phyloP scores from a whole-genome alignment of 2,329 filamentous ascomycete genomes.

The Bipolaris victoriae region DNA sequence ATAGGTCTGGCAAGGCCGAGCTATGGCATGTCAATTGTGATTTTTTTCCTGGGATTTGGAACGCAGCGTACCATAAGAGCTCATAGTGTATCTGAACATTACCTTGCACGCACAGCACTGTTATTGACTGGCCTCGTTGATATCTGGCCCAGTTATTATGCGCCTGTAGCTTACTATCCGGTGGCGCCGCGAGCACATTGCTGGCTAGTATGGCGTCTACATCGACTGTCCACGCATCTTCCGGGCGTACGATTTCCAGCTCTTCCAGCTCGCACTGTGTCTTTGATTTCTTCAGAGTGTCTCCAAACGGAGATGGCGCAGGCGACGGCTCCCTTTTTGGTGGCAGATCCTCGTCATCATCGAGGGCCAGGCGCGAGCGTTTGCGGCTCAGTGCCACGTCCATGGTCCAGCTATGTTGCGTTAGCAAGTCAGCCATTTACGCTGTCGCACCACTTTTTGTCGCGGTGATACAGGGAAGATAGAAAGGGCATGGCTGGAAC shows the following conservation, averaged over 20 bases:
- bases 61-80: constrained; percentile 38
- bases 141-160: constrained; percentile 40
- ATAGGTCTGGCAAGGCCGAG: constrained; percentile 37
- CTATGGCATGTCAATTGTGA: constrained; percentile 20
- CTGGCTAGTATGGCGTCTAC: constrained; percentile 39
- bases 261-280: constrained; percentile 47
- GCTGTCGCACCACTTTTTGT: neutral
- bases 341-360: constrained; percentile 33
- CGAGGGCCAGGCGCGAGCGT: constrained; percentile 40
- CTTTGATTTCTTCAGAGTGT: constrained; percentile 44
- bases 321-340: constrained; percentile 30
- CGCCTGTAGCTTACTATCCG: constrained; percentile 24
- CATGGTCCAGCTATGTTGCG: constrained; percentile 35
- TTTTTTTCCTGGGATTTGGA: neutral
- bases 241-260: constrained; percentile 34
- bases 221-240: constrained; percentile 45
- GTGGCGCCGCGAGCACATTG: constrained; percentile 27
- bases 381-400: constrained; percentile 40
- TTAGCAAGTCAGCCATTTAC: constrained; percentile 28
- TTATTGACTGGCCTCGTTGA: constrained; percentile 22
- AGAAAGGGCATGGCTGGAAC: constrained; percentile 10
- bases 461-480: neutral
- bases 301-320: constrained; percentile 24
- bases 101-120: constrained; percentile 45
- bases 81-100: constrained; percentile 45